phyloP scores from a whole-genome alignment of 1,284 basidiomycete species.

The Puccinia horiana region DNA sequence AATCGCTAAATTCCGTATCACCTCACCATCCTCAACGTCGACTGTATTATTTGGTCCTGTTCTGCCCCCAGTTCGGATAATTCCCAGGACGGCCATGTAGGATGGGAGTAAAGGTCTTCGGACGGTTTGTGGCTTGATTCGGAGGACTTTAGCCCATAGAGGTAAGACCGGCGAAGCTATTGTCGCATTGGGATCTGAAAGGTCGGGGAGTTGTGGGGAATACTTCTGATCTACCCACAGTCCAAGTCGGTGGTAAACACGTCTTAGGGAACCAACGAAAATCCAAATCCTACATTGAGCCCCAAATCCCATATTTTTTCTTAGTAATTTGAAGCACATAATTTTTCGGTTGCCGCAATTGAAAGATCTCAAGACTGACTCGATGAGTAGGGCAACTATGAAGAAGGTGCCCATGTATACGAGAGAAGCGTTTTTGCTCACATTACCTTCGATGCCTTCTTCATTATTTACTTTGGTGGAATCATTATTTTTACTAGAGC shows the following conservation, averaged over 20 bases:
- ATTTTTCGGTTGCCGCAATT: not conserved
- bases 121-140: constrained; percentile 35
- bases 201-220: constrained; percentile 27
- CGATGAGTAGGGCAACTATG: constrained; percentile 41
- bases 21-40: constrained; percentile 46
- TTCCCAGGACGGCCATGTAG: constrained; percentile 34
- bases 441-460: not conserved
- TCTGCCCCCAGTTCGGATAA: constrained; percentile 24
- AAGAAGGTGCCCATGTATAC: constrained; percentile 48
- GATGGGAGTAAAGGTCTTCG: constrained; percentile 42
- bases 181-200: constrained; percentile 24
- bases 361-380: constrained; percentile 21
- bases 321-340: constrained; percentile 1
- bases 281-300: constrained; percentile 19
- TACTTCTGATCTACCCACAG: constrained; percentile 45
- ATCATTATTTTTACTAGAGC: not conserved
- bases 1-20: constrained; percentile 44
- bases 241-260: constrained; percentile 44
- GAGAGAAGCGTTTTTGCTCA: constrained; percentile 25
- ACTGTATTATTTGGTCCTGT: constrained; percentile 8
- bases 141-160: constrained; percentile 37
- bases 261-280: constrained; percentile 25
- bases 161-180: constrained; percentile 27
- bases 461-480: not conserved
- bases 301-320: too few species aligned